A percentile compares a stretch with the other conserved stretches of the same genome.
Evolutionary conservation across 768 basidiomycete genomes (phyloP).

Genomic region (Hemileccinum rubropunctum): DNA sequence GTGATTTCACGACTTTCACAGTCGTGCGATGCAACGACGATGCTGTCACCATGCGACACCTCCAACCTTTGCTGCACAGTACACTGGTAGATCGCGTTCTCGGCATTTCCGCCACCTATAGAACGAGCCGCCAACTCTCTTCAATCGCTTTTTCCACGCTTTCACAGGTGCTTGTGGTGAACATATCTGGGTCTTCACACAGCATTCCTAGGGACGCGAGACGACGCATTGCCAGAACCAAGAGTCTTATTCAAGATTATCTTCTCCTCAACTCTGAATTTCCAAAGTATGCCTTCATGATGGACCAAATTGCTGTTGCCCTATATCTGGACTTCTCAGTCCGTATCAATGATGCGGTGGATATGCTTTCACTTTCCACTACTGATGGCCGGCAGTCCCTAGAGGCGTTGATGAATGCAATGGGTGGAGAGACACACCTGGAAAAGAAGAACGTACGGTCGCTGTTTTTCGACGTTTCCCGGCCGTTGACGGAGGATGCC

Average conservation of each 20-base stretch:
- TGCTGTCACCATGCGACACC: conserved; percentile 17
- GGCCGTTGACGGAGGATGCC: conserved; percentile 16
- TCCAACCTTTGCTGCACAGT: conserved; percentile 32
- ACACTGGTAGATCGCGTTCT: conserved; percentile 18
- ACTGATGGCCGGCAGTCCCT: conserved; percentile 30
- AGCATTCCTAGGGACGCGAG: conserved; percentile 1
- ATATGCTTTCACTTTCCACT: conserved; percentile 37
- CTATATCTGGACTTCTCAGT: conserved; percentile 40
- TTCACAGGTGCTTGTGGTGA: conserved; percentile 35
- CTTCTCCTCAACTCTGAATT: conserved; percentile 31
- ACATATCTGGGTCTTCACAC: conserved; percentile 17
- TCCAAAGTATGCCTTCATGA: conserved; percentile 41
- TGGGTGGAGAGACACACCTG: conserved; percentile 38
- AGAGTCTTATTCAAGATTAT: conserved; percentile 26
- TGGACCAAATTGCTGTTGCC: conserved; percentile 44
- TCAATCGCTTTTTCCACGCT: conserved; percentile 40
- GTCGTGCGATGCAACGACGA: conserved; percentile 29
- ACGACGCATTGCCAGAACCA: conserved; percentile 6
- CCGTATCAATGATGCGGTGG: conserved; percentile 35
- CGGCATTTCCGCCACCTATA: conserved; percentile 46
- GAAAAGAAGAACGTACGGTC: conserved; percentile 23
- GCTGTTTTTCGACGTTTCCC: conserved; percentile 28
- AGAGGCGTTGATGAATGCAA: conserved; percentile 31
- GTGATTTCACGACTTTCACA: conserved; percentile 21
- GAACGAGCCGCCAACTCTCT: conserved; percentile 31